Percentiles rank a stretch among this genome's conserved stretches.
phyloP scores from a whole-genome alignment of 2,329 filamentous ascomycete species.

The Colletotrichum sp. region DNA sequence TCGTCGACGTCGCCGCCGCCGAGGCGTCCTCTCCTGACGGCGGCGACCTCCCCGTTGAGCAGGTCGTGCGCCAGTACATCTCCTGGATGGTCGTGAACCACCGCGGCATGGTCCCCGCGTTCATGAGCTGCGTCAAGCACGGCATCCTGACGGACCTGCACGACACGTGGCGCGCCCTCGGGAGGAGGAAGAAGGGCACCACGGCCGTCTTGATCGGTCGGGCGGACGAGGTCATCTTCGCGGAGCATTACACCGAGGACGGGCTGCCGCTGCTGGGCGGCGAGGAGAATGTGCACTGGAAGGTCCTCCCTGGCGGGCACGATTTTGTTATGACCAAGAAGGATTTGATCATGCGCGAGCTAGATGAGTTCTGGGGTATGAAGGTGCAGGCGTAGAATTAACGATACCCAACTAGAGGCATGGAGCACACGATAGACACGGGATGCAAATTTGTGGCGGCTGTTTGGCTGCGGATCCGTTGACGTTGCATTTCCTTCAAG shows the following conservation, averaged over 20 bases:
- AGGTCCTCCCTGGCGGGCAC: constrained; percentile 58
- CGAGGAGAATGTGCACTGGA: constrained; percentile 52
- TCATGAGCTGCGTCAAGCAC: constrained; percentile 62
- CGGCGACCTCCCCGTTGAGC: constrained; percentile 40
- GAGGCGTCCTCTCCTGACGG: constrained; percentile 40
- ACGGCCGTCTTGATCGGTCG: constrained; percentile 58
- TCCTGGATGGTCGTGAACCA: constrained; percentile 64
- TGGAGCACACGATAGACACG: not conserved
- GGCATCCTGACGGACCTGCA: constrained; percentile 60
- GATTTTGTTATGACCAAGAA: constrained; percentile 68
- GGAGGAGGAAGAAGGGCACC: constrained; percentile 43
- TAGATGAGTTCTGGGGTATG: constrained; percentile 53
- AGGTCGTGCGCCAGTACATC: constrained; percentile 54
- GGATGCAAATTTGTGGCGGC: not conserved
- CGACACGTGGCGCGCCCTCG: constrained; percentile 53
- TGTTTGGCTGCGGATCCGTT: not conserved
- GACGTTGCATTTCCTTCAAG: not conserved
- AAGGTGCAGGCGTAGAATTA: not conserved
- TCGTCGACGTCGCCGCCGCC: constrained; percentile 45
- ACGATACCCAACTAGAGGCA: not conserved
- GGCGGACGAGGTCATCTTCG: constrained; percentile 57
- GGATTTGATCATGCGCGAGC: constrained; percentile 44
- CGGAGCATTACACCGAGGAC: constrained; percentile 52
- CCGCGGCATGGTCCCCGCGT: constrained; percentile 62
- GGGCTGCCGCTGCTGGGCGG: constrained; percentile 58